phyloP scores from a whole-genome alignment of 202 grass and related monocot genomes.

The Brachypodium distachyon region DNA sequence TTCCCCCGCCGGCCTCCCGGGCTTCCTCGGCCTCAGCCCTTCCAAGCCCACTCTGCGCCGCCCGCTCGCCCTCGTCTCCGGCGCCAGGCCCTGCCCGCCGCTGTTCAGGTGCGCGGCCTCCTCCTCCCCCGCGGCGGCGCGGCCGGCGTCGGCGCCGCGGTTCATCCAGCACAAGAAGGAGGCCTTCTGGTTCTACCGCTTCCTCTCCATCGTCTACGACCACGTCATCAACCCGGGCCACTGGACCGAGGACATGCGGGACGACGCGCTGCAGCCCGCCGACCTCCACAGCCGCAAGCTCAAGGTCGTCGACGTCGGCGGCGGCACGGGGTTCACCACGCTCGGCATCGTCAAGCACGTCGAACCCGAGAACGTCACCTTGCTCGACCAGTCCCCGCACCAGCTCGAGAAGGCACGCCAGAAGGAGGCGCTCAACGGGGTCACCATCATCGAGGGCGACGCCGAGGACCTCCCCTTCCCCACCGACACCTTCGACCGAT shows the following conservation, averaged over 20 bases:
- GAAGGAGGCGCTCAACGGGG: slow-evolving; percentile 73
- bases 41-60: slow-evolving; percentile 29
- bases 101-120: slow-evolving; percentile 30
- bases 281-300: slow-evolving; percentile 54
- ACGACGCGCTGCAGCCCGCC: slow-evolving; percentile 80
- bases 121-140: slow-evolving; percentile 4
- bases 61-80: neutral
- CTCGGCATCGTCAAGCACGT: slow-evolving; percentile 80
- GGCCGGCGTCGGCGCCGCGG: slow-evolving; percentile 50
- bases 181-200: slow-evolving; percentile 98
- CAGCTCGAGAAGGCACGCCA: slow-evolving; percentile 79
- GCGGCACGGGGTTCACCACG: slow-evolving; percentile 77
- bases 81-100: neutral
- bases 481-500: slow-evolving; percentile 64
- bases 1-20: slow-evolving; percentile 19
- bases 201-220: slow-evolving; percentile 92
- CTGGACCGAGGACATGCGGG: slow-evolving; percentile 98
- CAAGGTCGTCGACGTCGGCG: slow-evolving; percentile 84
- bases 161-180: slow-evolving; percentile 99
- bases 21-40: slow-evolving; percentile 14
- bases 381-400: slow-evolving; percentile 92
- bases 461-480: slow-evolving; percentile 90
- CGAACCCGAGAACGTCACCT: slow-evolving; percentile 58
- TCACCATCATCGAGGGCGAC: slow-evolving; percentile 84
- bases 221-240: slow-evolving; percentile 91